Conservation (phyloP, 768 basidiomycete genomes). For the Pulveroboletus sp. region DNA sequence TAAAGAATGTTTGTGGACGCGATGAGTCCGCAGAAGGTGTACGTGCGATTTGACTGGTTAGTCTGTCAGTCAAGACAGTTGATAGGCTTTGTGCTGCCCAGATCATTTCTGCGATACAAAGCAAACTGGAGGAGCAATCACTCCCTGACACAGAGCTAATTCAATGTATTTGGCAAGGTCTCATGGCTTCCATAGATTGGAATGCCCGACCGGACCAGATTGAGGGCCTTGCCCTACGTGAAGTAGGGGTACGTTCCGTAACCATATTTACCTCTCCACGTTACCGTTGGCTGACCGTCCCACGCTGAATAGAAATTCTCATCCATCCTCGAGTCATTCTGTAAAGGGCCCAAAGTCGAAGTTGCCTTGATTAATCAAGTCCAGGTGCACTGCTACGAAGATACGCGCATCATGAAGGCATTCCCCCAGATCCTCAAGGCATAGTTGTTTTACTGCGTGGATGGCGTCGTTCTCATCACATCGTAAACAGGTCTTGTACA, state of each 20-base stretch:
- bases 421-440: slow-evolving; percentile 96
- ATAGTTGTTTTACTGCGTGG: slow-evolving; percentile 1
- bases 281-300: neutral
- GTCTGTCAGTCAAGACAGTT: neutral
- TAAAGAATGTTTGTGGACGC: slow-evolving; percentile 67
- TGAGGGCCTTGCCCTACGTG: slow-evolving; percentile 82
- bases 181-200: slow-evolving; percentile 88
- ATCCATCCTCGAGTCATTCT: slow-evolving; percentile 88
- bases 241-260: slow-evolving; percentile 67
- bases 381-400: slow-evolving; percentile 95
- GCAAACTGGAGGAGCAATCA: slow-evolving; percentile 71
- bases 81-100: slow-evolving; percentile 29
- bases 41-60: slow-evolving; percentile 20
- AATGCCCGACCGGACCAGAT: slow-evolving; percentile 88
- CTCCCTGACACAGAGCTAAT: slow-evolving; percentile 85
- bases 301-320: slow-evolving; percentile 66
- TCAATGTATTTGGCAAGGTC: slow-evolving; percentile 88
- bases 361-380: slow-evolving; percentile 94
- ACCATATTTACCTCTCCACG: neutral
- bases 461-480: slow-evolving; percentile 3
- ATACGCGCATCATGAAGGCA: slow-evolving; percentile 90
- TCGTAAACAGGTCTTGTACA: slow-evolving; percentile 78
- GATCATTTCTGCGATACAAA: slow-evolving; percentile 76
- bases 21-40: slow-evolving; percentile 72
- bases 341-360: slow-evolving; percentile 82